Conservation (phyloP, 2,329 filamentous ascomycete genomes). For the Tolypocladium endophyticum region DNA sequence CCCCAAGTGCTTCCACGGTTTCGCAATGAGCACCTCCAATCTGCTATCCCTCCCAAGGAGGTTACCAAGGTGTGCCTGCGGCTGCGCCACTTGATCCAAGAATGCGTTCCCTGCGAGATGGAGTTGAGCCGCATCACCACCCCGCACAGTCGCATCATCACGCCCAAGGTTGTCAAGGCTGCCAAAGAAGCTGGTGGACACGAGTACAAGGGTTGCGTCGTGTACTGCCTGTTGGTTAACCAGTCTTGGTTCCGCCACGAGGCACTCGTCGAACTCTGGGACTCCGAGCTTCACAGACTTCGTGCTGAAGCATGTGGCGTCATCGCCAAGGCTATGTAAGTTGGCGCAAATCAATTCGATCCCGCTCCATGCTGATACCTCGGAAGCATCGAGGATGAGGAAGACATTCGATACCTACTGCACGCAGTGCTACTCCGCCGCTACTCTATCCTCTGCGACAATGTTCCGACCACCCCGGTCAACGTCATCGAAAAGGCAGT, state of each 20-base stretch:
- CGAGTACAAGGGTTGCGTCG: conserved; percentile 68
- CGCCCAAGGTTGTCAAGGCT: conserved; percentile 64
- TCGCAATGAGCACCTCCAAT: conserved; percentile 45
- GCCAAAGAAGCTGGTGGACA: conserved; percentile 72
- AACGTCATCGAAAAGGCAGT: conserved; percentile 93
- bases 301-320: conserved; percentile 80
- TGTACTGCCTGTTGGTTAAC: conserved; percentile 69
- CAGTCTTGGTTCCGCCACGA: conserved; percentile 70
- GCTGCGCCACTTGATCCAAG: conserved; percentile 81
- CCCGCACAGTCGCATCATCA: conserved; percentile 80
- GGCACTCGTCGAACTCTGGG: conserved; percentile 76
- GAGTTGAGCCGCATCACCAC: conserved; percentile 63
- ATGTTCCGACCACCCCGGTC: conserved; percentile 59
- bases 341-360: background rate
- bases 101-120: conserved; percentile 83
- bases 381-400: conserved; percentile 69
- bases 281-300: conserved; percentile 71
- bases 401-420: conserved; percentile 68
- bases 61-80: conserved; percentile 86
- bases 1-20: conserved; percentile 54
- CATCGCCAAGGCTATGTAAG: conserved; percentile 68
- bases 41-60: conserved; percentile 63
- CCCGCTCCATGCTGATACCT: background rate
- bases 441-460: conserved; percentile 71
- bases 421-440: conserved; percentile 76